phyloP scores from a whole-genome alignment of 495 filamentous ascomycete genomes.

The Trichoderma orchidacearum region DNA sequence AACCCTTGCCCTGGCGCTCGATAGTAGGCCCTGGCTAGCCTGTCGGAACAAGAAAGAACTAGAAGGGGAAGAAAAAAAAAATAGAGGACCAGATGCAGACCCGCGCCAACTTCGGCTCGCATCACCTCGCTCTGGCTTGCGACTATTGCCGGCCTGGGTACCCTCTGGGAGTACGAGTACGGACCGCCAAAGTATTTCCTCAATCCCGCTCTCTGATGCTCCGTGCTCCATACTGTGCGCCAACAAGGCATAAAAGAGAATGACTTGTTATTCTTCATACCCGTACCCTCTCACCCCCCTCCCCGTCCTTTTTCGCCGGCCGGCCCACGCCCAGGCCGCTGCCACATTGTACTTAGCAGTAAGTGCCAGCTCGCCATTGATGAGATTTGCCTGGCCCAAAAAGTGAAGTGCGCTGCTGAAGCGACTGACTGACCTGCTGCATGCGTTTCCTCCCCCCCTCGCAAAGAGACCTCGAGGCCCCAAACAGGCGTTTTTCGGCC shows the following conservation, averaged over 20 bases:
- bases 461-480: no score
- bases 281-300: not conserved
- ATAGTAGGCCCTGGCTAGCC: not conserved
- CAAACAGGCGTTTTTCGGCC: not conserved
- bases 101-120: conserved; percentile 1
- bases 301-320: no score
- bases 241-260: not conserved
- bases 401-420: no score
- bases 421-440: no score
- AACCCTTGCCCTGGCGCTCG: not conserved
- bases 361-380: no score
- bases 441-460: no score
- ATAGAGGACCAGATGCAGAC: not conserved
- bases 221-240: not conserved
- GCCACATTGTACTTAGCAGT: no score
- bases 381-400: no score
- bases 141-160: not conserved
- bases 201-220: not conserved
- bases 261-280: not conserved
- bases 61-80: no score
- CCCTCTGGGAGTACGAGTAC: no score
- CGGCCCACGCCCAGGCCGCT: not conserved
- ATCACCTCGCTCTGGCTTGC: not conserved
- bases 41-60: no score
- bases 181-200: no score